Evolutionary conservation across 2,329 filamentous ascomycete genomes (phyloP).

Genomic region (Bipolaris gigantea): DNA sequence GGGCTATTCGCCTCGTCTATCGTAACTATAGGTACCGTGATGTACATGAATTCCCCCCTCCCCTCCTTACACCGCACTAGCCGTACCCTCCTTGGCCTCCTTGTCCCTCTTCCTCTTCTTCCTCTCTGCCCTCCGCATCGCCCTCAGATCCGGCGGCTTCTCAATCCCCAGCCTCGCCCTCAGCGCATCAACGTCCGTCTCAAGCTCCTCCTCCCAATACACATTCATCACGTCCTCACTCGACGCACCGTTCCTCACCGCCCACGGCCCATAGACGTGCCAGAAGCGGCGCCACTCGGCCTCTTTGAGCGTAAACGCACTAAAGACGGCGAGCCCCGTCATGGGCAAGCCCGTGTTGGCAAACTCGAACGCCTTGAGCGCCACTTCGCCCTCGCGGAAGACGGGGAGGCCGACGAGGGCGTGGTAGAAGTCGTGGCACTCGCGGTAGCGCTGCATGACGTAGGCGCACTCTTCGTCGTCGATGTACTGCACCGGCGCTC

Average conservation of each 20-base stretch:
- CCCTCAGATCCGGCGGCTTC: conserved; percentile 81
- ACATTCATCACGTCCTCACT: conserved; percentile 87
- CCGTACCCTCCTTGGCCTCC: conserved; percentile 47
- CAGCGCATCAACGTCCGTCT: conserved; percentile 78
- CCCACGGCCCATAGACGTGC: conserved; percentile 83
- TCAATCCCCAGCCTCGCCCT: conserved; percentile 79
- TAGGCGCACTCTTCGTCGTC: conserved; percentile 96
- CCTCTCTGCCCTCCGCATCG: conserved; percentile 70
- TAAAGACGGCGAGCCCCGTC: conserved; percentile 84
- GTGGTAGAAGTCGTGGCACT: conserved; percentile 98
- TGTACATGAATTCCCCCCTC: conserved; percentile 15
- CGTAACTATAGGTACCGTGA: background rate
- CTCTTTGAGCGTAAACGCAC: conserved; percentile 65
- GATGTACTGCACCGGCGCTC: conserved; percentile 80
- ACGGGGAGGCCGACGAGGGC: conserved; percentile 88
- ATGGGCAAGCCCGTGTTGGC: conserved; percentile 92
- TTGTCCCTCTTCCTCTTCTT: conserved; percentile 69
- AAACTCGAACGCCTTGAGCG: conserved; percentile 98
- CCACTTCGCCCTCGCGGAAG: conserved; percentile 92
- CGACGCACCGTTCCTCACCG: conserved; percentile 75
- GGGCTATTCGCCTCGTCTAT: background rate
- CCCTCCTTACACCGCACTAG: conserved; percentile 17
- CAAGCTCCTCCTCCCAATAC: conserved; percentile 95
- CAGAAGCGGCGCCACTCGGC: conserved; percentile 69
- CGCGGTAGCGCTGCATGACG: conserved; percentile 96